Conservation (phyloP, 768 basidiomycete genomes). For the Naganishia randhawae region DNA sequence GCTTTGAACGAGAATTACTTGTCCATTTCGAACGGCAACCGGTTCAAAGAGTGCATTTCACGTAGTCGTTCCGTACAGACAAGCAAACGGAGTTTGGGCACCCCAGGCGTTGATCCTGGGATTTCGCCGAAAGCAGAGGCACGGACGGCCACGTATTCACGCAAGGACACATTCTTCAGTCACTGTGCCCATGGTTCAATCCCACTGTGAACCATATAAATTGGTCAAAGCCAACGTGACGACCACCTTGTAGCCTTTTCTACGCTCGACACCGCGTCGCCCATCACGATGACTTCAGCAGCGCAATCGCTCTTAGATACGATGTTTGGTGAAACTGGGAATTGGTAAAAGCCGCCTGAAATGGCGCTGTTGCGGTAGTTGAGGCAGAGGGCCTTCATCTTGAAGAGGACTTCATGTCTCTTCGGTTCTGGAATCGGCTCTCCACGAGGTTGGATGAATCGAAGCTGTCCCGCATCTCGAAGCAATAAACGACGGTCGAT, state of each 20-base stretch:
- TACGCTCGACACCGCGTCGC: slow-evolving; percentile 27
- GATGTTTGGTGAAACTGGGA: slow-evolving; percentile 27
- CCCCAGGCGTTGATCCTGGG: background rate
- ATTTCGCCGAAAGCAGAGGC: background rate
- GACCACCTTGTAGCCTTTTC: slow-evolving; percentile 33
- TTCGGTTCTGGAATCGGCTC: slow-evolving; percentile 6
- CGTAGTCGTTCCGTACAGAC: slow-evolving; percentile 15
- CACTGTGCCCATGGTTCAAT: slow-evolving; percentile 11
- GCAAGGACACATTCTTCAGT: background rate
- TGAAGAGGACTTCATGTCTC: background rate
- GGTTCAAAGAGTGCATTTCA: slow-evolving; percentile 22
- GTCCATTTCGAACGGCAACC: background rate
- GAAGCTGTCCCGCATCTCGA: background rate
- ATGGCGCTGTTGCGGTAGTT: slow-evolving; percentile 20
- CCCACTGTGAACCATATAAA: background rate
- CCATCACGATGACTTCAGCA: slow-evolving; percentile 27
- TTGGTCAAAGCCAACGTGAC: slow-evolving; percentile 30
- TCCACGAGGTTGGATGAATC: background rate
- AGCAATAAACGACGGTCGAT: slow-evolving; percentile 20
- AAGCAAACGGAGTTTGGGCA: slow-evolving; percentile 1
- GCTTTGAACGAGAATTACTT: slow-evolving; percentile 11
- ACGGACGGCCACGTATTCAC: slow-evolving; percentile 3
- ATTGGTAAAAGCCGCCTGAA: slow-evolving; percentile 29
- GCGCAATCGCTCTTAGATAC: slow-evolving; percentile 33
- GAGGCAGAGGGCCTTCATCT: slow-evolving; percentile 15